Evolutionary conservation across 805 yeast genomes (phyloP), one percentile per base, ranked within the genome.

Genomic region (Wickerhamomyces strasburgensis): DNA sequence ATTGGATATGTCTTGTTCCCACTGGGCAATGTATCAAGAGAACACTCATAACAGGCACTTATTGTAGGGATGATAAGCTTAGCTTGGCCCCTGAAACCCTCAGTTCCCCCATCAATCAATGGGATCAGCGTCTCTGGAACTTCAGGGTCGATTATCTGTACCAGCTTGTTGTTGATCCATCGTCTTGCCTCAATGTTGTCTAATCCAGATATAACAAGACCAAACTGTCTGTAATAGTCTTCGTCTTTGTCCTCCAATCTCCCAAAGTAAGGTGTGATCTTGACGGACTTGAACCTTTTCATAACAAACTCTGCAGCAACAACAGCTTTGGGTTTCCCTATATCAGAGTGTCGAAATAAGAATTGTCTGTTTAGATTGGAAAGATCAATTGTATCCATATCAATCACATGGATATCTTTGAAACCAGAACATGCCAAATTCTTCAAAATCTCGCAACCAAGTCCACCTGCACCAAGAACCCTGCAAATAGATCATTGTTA

Each of bases 101-200:
- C 98, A 0, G 96, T 84, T 3, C 97, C 98, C 4, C 97, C 97
- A 56, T 90, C 98, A 13, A 93, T 77, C 54, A 90, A 58, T 0
- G 88, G 87, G 31, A 78, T 75, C 14, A 75, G 57, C 2, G 67
- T 58, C 11, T 64, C 68, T 11, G 71, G 71, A 34, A 66, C 64
- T 2, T 74, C 69, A 0, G 57, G 63, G 33, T 72, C 78, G 4
- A 84, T 87, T 44, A 89, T 51, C 8, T 75, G 67, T 2, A 84
- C 76, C 19, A 90, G 59, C 11, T 75, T 71, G 11, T 73, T 66
- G 58, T 90, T 90, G 44, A 90, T 82, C 90, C 95, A 89, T 33
- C 97, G 63, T 26, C 98, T 67, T 0, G 98, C 96, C 51, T 81
- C 90, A 5, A 93, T 80, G 34, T 84, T 78, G 57, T 90, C 98